Percentiles rank a stretch among this genome's conserved stretches.
Evolutionary conservation across 108 stramenopile genomes (phyloP).

Genomic region (Fragilaria crotonensis): DNA sequence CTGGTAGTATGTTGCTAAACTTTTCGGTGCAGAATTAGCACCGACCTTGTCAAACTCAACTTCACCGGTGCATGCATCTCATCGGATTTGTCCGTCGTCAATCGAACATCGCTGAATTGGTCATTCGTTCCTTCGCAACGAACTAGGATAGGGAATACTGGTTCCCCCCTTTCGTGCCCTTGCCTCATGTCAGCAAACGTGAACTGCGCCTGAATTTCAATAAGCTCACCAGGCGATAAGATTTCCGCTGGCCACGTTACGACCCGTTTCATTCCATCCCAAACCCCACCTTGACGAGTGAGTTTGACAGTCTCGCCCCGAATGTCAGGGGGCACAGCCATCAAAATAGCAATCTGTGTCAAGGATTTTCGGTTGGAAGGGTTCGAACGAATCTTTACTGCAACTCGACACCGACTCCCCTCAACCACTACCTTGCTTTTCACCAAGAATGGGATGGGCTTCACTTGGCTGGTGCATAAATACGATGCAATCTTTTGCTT

Average conservation of each 20-base stretch:
- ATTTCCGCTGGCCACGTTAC: constrained; percentile 25
- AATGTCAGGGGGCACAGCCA: constrained; percentile 46
- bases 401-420: constrained; percentile 17
- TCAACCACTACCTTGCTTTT: constrained; percentile 29
- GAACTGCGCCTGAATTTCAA: constrained; percentile 45
- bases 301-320: constrained; percentile 29
- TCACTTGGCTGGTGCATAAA: constrained; percentile 23
- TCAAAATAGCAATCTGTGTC: constrained; percentile 31
- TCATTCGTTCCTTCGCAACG: constrained; percentile 15
- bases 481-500: constrained; percentile 26
- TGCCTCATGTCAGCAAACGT: background rate
- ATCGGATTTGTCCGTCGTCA: constrained; percentile 8
- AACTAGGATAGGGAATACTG: constrained; percentile 30
- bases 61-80: constrained; percentile 3
- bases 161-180: background rate
- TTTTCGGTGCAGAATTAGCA: constrained; percentile 28
- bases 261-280: constrained; percentile 55
- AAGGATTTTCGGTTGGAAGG: constrained; percentile 28
- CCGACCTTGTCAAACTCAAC: constrained; percentile 5
- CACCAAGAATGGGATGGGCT: constrained; percentile 49
- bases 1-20: constrained; percentile 8
- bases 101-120: constrained; percentile 21
- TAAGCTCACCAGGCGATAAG: constrained; percentile 31
- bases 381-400: constrained; percentile 52
- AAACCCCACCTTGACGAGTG: constrained; percentile 37